phyloP scores from a whole-genome alignment of 495 filamentous ascomycete species.

The Daldinia grandis region DNA sequence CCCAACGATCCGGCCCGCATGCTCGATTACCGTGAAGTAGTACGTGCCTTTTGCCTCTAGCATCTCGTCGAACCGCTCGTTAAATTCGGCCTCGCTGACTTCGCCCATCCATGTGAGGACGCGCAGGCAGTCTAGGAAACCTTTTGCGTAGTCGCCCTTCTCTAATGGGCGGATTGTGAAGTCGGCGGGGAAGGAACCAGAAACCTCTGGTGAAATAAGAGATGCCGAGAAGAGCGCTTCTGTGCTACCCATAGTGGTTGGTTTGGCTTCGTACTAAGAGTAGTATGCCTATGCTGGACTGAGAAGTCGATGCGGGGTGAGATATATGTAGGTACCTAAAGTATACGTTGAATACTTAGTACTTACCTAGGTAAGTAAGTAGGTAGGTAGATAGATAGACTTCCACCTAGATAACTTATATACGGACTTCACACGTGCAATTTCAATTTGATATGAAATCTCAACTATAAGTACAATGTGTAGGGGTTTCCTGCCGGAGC shows the following conservation, averaged over 20 bases:
- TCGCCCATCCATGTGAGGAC: conserved; percentile 87
- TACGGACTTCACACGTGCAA: background rate
- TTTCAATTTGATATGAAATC: background rate
- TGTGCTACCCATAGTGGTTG: conserved; percentile 22
- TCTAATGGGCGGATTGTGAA: conserved; percentile 80
- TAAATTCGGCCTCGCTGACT: conserved; percentile 71
- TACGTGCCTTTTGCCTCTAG: conserved; percentile 72
- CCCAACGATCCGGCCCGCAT: conserved; percentile 72
- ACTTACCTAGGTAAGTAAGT: too few species aligned
- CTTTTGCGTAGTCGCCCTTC: conserved; percentile 71
- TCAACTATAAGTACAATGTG: background rate
- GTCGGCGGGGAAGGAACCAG: conserved; percentile 68
- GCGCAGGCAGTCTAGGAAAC: conserved; percentile 80
- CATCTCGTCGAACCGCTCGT: conserved; percentile 83
- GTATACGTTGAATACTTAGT: background rate
- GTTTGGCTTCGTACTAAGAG: background rate
- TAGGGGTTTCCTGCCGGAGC: background rate
- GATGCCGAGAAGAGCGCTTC: conserved; percentile 70
- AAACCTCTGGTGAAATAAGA: conserved; percentile 74
- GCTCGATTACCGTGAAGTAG: conserved; percentile 76
- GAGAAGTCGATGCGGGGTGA: background rate
- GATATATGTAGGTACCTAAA: background rate
- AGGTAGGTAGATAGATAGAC: too few species aligned
- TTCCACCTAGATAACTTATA: background rate
- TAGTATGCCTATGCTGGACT: background rate